Evolutionary conservation across 2,329 filamentous ascomycete species (phyloP).

Genomic region (Talaromyces sp.): DNA sequence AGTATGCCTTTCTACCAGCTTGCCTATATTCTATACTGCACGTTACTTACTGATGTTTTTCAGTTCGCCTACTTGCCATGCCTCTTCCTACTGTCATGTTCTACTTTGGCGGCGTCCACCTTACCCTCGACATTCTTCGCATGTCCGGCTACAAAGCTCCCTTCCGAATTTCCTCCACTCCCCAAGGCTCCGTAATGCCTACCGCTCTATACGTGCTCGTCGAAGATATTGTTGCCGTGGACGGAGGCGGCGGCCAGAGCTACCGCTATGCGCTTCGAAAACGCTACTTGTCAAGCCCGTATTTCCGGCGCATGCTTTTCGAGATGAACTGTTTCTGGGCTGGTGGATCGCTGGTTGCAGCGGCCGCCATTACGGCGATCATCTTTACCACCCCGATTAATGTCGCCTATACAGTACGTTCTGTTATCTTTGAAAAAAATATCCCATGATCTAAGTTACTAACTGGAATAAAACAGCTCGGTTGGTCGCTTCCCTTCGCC

Average conservation of each 20-base stretch:
- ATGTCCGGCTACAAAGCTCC: conserved; percentile 46
- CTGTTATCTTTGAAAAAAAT: background rate
- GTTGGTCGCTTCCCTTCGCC: conserved; percentile 40
- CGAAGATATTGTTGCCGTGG: conserved; percentile 63
- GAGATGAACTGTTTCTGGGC: conserved; percentile 56
- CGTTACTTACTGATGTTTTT: conserved; percentile 2
- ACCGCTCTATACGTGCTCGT: conserved; percentile 61
- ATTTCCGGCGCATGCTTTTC: conserved; percentile 51
- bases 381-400: conserved; percentile 46
- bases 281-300: conserved; percentile 51
- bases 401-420: conserved; percentile 45
- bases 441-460: background rate
- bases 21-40: background rate
- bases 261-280: conserved; percentile 49
- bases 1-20: conserved; percentile 24
- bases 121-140: conserved; percentile 40
- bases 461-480: conserved; percentile 27
- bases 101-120: conserved; percentile 41
- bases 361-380: conserved; percentile 44
- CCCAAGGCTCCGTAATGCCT: conserved; percentile 53
- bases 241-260: conserved; percentile 54
- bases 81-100: conserved; percentile 43
- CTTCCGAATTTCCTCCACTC: conserved; percentile 60
- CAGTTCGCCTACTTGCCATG: conserved; percentile 42
- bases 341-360: conserved; percentile 46